Base-by-base conservation (phyloP, 108 stramenopile species). In the Nitzschia sp. region DNA sequence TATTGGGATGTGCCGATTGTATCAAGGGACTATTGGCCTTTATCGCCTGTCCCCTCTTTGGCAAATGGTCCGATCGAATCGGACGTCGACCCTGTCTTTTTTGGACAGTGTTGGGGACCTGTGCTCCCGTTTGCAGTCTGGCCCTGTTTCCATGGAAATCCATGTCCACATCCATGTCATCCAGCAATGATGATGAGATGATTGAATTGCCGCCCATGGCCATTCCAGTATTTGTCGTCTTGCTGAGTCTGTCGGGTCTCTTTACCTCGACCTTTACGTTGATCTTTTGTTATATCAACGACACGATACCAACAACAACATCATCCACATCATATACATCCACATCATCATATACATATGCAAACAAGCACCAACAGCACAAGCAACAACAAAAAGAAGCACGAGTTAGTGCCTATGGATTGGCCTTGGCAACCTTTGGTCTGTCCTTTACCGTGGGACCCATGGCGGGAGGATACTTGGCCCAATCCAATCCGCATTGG, bases 251-350 rank as follows among this genome's bases (percentile, higher is more conserved):
- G 13, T 91, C 88, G 9, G 97, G 97, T n/a, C 63, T 96, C 28
- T 97, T 97, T 71, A 81, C 92, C 15, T 88, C 88, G 9, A 99
- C 98, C n/a, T 99, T 99, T 66, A 93, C 98, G 0, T 54, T 99
- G 34, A 93, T 94, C 48, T 99, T 99, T 80, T 96, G 97, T 3
- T 99, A 99, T 80, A 99, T 99, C 41, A 81, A 89, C 16, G 98
- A 99, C 79, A 85, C 94, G 23, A 94, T 97, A 13, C 48, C 48
- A 4, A 73, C 75, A 34, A n/a, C n/a, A n/a, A n/a, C n/a, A n/a
- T n/a, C n/a, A n/a, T n/a, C n/a, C n/a, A n/a, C n/a, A n/a, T n/a
- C n/a, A n/a, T n/a, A n/a, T n/a, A n/a, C n/a, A n/a, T n/a, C n/a
- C n/a, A n/a, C n/a, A n/a, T n/a, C n/a, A n/a, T n/a, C n/a, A n/a